These are phyloP conservation scores for Pseudozyma flocculosa DNA, from an alignment of 1,284 basidiomycete species.

Conservation along the genomic window DNA sequence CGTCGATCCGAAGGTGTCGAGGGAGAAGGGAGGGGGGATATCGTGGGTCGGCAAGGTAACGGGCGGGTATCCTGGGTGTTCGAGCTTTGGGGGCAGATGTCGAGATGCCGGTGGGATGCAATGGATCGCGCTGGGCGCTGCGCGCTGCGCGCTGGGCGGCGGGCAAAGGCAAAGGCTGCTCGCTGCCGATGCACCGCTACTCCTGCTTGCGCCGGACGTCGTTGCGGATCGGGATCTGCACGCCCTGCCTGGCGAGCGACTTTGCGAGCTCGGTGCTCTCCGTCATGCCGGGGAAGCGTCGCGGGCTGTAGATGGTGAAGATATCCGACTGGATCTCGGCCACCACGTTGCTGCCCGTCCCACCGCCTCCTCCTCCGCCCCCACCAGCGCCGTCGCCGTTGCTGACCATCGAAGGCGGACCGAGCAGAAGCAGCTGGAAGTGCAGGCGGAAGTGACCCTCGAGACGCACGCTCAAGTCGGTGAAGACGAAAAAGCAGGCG, in stretches of 20 bases:
- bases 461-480: slow-evolving; percentile 40
- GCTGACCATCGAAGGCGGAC: neutral
- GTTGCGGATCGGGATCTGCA: slow-evolving; percentile 41
- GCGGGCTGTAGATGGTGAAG: slow-evolving; percentile 29
- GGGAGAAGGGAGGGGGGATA: no score
- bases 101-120: no score
- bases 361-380: no score
- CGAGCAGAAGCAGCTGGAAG: slow-evolving; percentile 31
- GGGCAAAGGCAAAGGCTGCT: neutral
- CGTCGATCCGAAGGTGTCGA: no score
- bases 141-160: neutral
- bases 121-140: no score
- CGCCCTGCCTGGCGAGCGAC: slow-evolving; percentile 32
- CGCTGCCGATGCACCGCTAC: slow-evolving; percentile 1
- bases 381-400: no score
- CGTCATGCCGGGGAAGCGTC: slow-evolving; percentile 36
- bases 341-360: slow-evolving; percentile 15
- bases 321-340: slow-evolving; percentile 20
- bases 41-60: no score
- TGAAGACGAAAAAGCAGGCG: slow-evolving; percentile 42
- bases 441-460: slow-evolving; percentile 25
- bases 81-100: no score
- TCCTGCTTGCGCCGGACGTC: slow-evolving; percentile 21
- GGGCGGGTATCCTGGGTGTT: no score
- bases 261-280: slow-evolving; percentile 41